A percentile compares a stretch with the other conserved stretches of the same genome.
Conservation (phyloP, 73 alveolate species). For the Blepharisma japonicum region DNA sequence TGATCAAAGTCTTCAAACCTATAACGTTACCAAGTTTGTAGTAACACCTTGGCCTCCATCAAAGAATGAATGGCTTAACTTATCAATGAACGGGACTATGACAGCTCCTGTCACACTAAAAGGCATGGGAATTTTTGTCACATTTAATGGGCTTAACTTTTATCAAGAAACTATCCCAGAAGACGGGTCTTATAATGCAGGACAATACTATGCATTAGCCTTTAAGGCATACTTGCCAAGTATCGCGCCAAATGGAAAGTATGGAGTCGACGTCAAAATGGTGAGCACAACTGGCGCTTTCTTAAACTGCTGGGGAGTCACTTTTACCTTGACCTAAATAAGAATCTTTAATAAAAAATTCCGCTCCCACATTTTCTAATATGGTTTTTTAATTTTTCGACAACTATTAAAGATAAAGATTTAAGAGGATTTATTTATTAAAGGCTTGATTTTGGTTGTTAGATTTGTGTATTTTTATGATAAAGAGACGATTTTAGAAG, state of each 20-base stretch:
- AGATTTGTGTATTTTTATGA: no score
- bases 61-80: not conserved
- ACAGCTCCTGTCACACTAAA: not conserved
- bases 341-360: no score
- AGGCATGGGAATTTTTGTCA: not conserved
- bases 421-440: no score
- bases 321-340: not conserved
- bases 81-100: conserved; percentile 1
- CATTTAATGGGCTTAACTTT: not conserved
- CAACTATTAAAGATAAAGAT: no score
- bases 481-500: no score
- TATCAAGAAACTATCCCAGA: not conserved
- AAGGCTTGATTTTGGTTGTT: no score
- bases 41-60: conserved; percentile 6
- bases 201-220: not conserved
- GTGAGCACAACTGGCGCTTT: not conserved
- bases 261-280: not conserved
- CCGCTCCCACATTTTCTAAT: no score
- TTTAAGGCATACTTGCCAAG: not conserved
- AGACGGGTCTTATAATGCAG: not conserved
- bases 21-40: not conserved
- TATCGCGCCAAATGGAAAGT: not conserved
- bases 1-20: not conserved
- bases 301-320: conserved; percentile 1
- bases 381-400: no score